Evolutionary conservation across 2,329 filamentous ascomycete genomes (phyloP), one percentile per base, ranked within the genome.

Genomic region (Colletotrichum sp.): DNA sequence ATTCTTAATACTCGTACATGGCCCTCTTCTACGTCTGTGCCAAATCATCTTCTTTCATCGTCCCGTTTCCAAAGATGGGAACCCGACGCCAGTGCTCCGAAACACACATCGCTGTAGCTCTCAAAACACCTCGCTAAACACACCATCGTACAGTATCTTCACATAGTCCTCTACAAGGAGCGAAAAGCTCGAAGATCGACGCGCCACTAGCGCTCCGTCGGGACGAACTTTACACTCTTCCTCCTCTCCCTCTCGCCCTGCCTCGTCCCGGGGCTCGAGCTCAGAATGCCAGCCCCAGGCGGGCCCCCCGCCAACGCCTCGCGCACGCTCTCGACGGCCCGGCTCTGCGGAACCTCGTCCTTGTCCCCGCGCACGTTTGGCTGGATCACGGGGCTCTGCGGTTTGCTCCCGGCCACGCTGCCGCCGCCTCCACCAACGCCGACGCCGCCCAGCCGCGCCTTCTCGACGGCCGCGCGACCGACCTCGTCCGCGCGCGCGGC

Each of bases 151-250:
- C 49, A 8, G 6, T 11, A 27, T 52, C 44, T 52, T 52, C 11
- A 22, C 12, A 52, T 22, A 3, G 6, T n/a, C 8, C 4, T 25
- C 32, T 68, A 76, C 29, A 76, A 27, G 5, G 71, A 69, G 15
- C 70, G n/a, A 19, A 68, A 65, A 15, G 29, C 19, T 2, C 36
- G 29, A 8, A 32, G 27, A n/a, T 22, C 64, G 59, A 69, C 8
- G 32, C 49, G 59, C 74, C 74, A 76, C 74, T 76, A 79, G 25
- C 79, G 71, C 39, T 85, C 86, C 12, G 87, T 85, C 59, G 85
- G 86, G 4, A 88, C 89, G 83, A 93, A 92, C 84, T 93, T 93
- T 79, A 93, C 92, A 78, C 91, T 93, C 87, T 92, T 93, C 81
- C 91, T 87, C 78, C 90, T 86, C 81, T 92, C 91, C 74, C 90